Base-by-base conservation (phyloP, 345 rosid genomes). In the Firmiana major region DNA sequence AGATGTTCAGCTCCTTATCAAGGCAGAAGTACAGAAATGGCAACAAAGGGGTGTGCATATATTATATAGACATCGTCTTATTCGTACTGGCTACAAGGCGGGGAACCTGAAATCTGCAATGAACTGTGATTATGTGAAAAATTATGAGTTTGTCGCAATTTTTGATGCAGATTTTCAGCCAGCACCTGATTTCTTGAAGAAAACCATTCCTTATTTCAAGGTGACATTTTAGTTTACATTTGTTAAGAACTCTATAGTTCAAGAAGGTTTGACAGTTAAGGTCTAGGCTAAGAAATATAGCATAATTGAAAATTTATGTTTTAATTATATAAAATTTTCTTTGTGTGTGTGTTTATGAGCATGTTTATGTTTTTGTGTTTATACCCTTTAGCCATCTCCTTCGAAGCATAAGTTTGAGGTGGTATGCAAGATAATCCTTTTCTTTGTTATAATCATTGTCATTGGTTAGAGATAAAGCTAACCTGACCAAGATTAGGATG, bases 91-190 rank as follows among this genome's bases (percentile, higher is more conserved):
- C 66, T 93, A 90, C 82, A 93, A 93, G 85, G 98, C 98, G 10
- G 98, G 98, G 71, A 93, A 93, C 80, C 97, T 93, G 74, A 93
- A 91, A 81, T 92, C 98, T 85, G 98, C 98, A 71, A 91, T 93
- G 98, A 80, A 80, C 75, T 93, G 97, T 75, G 97, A 91, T 55
- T 93, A 93, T 76, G 93, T 93, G 2, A 89, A 91, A 80, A 91
- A 91, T 79, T 93, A 88, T 16, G 97, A 93, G 79, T 93, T 85
- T 81, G 98, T 93, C 68, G 88, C 98, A 6, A 93, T 93, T 76
- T 93, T 93, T 80, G 98, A 93, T 70, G 94, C 98, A 9, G 98
- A 93, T 89, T 93, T 93, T 82, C 98, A 91, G 88, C 98, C 98
- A 17, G 87, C 83, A 49, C 88, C 94, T 22, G 94, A 93, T 86